Conservation (phyloP, 2,329 filamentous ascomycete genomes). For the Epichloe typhina region DNA sequence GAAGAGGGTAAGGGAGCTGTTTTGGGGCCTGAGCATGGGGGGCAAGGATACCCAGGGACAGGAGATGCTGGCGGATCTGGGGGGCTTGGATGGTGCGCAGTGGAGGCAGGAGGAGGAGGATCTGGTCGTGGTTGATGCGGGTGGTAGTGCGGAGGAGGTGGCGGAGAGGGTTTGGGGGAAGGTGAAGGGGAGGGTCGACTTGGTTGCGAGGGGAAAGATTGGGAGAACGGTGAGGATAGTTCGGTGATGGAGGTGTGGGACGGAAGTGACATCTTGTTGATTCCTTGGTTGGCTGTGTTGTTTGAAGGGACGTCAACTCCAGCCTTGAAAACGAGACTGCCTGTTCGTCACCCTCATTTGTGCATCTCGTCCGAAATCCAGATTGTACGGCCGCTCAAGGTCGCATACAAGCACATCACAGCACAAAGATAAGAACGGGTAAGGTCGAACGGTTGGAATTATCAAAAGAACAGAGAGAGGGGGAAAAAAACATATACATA, state of each 20-base stretch:
- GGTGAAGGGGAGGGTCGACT: slow-evolving; percentile 32
- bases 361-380: too few relatives aligned
- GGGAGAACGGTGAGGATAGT: slow-evolving; percentile 33
- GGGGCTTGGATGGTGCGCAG: slow-evolving; percentile 12
- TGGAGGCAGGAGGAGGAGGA: slow-evolving; percentile 40
- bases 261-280: not conserved
- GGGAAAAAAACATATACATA: not conserved
- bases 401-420: too few relatives aligned
- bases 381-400: too few relatives aligned
- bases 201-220: slow-evolving; percentile 35
- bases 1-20: slow-evolving; percentile 60
- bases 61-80: slow-evolving; percentile 11
- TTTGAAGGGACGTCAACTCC: too few relatives aligned
- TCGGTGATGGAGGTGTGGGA: slow-evolving; percentile 4
- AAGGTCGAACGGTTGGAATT: too few relatives aligned
- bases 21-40: slow-evolving; percentile 44
- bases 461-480: too few relatives aligned
- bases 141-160: slow-evolving; percentile 41
- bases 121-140: slow-evolving; percentile 40
- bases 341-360: too few relatives aligned
- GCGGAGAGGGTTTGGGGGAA: slow-evolving; percentile 41
- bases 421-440: too few relatives aligned
- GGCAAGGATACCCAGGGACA: slow-evolving; percentile 20
- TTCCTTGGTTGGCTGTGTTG: too few relatives aligned
- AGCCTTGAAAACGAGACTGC: too few relatives aligned